Conservation (phyloP, 2,329 filamentous ascomycete genomes). For the Penicillium nordicum region DNA sequence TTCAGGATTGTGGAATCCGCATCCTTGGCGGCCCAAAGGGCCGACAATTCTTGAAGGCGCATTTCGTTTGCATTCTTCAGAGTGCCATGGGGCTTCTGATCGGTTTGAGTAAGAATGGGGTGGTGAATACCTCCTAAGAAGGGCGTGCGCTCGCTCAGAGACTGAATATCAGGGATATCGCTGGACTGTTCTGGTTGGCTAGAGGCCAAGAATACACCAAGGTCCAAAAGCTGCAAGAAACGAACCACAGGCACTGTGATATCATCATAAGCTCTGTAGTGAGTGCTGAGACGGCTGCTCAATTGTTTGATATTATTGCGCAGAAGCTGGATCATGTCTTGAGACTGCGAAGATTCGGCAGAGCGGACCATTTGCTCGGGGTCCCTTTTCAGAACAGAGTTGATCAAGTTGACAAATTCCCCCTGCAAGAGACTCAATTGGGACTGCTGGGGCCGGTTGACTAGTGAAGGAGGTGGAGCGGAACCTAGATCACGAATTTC, state of each 20-base stretch:
- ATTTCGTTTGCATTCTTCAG: slow-evolving; percentile 32
- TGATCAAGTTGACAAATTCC: slow-evolving; percentile 75
- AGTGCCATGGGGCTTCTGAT: slow-evolving; percentile 5
- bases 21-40: slow-evolving; percentile 34
- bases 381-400: slow-evolving; percentile 52
- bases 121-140: slow-evolving; percentile 35
- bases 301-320: slow-evolving; percentile 64
- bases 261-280: slow-evolving; percentile 80
- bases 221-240: slow-evolving; percentile 72
- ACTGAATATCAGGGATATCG: slow-evolving; percentile 22
- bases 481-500: slow-evolving; percentile 64
- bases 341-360: slow-evolving; percentile 15
- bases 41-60: slow-evolving; percentile 38
- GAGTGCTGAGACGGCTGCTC: slow-evolving; percentile 63
- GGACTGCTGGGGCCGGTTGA: slow-evolving; percentile 68
- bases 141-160: slow-evolving; percentile 38
- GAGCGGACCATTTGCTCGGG: slow-evolving; percentile 31
- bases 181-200: slow-evolving; percentile 16
- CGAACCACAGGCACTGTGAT: slow-evolving; percentile 73
- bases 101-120: slow-evolving; percentile 16
- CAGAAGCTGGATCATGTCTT: slow-evolving; percentile 41
- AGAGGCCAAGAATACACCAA: slow-evolving; percentile 65
- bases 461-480: slow-evolving; percentile 61
- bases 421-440: slow-evolving; percentile 71
- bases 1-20: slow-evolving; percentile 38